Base-by-base conservation (phyloP, 345 rosid species). In the Diplotaxis tenuifolia region DNA sequence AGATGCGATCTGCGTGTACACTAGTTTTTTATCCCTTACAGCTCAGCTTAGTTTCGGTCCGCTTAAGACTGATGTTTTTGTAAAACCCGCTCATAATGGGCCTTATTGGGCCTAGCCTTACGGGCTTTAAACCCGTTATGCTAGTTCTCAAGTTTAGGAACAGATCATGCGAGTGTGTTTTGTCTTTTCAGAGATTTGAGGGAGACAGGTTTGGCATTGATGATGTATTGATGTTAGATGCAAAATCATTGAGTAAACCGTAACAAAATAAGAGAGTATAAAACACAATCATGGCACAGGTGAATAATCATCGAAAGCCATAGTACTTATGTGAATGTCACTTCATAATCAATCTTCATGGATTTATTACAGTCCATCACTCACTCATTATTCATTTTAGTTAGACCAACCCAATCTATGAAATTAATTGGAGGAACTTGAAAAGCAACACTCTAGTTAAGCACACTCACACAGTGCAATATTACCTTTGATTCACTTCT, bases 321-420 rank as follows among this genome's bases (percentile, higher is more conserved):
- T 56, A 70, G 9, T 70, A 71, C 19, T 76, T 27, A 28, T 70
- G 42, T 61, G 31, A 71, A 53, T 67, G 73, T 77, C 76, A 72
- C 77, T 77, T 67, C 77, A 23, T 38, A 53, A 40, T 77, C 73
- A 72, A 77, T 71, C 80, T 77, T 77, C 73, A 52, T 60, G 59
- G 62, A 56, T 49, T 57, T 29, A 40, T 61, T 47, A 71, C 45
- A 66, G 5, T 20, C 19, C 63, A 77, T 77, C 62, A 77, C 45
- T 76, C 57, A 36, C 21, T 66, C 56, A 58, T 77, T 11, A 75
- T 70, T 63, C 66, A 57, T 57, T 47, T 61, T 61, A 53, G 77
- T 72, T 72, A 72, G 77, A 77, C 77, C 81, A 77, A 77, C 27
- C 73, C 21, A 25, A 38, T 27, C 60, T 76, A 9, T 65, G 38